phyloP scores from a whole-genome alignment of 2,329 filamentous ascomycete genomes.

The Xylariaceae sp. region DNA sequence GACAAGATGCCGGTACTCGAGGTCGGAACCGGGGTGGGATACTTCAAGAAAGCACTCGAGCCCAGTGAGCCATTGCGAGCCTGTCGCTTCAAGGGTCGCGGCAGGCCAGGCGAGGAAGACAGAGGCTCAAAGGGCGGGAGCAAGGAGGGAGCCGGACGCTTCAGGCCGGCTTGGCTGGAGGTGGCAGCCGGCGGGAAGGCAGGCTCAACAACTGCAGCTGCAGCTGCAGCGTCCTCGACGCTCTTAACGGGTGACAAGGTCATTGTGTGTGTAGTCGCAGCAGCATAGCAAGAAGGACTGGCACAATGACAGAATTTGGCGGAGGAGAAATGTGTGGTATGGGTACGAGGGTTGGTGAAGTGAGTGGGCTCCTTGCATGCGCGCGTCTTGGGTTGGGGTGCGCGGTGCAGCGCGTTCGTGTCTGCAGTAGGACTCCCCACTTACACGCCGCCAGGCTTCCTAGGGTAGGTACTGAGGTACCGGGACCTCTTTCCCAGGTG shows the following conservation, averaged over 20 bases:
- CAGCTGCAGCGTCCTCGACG: slow-evolving; percentile 22
- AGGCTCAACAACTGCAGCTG: slow-evolving; percentile 31
- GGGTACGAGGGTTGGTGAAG: too few relatives aligned
- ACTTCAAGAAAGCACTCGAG: slow-evolving; percentile 53
- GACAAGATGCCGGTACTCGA: slow-evolving; percentile 88
- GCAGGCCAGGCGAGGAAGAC: slow-evolving; percentile 68
- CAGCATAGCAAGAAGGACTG: slow-evolving; percentile 19
- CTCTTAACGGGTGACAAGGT: slow-evolving; percentile 20
- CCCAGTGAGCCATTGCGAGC: slow-evolving; percentile 32
- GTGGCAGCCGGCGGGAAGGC: slow-evolving; percentile 24
- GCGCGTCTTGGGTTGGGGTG: slow-evolving; percentile 6
- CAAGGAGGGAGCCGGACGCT: slow-evolving; percentile 58
- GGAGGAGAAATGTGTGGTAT: too few relatives aligned
- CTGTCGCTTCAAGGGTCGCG: slow-evolving; percentile 62
- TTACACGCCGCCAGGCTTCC: not conserved
- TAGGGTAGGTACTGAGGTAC: too few relatives aligned
- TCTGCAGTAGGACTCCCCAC: slow-evolving; percentile 11
- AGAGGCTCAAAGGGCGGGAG: slow-evolving; percentile 74
- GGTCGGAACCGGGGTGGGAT: slow-evolving; percentile 89
- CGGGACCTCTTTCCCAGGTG: too few relatives aligned
- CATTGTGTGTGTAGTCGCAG: slow-evolving; percentile 16
- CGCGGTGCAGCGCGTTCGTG: slow-evolving; percentile 8
- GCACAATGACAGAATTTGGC: too few relatives aligned
- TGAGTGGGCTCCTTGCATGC: too few relatives aligned
- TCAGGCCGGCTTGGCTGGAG: slow-evolving; percentile 36